These are phyloP conservation scores for Angophora floribunda DNA, from an alignment of 345 rosid species.

Conservation along the genomic window DNA sequence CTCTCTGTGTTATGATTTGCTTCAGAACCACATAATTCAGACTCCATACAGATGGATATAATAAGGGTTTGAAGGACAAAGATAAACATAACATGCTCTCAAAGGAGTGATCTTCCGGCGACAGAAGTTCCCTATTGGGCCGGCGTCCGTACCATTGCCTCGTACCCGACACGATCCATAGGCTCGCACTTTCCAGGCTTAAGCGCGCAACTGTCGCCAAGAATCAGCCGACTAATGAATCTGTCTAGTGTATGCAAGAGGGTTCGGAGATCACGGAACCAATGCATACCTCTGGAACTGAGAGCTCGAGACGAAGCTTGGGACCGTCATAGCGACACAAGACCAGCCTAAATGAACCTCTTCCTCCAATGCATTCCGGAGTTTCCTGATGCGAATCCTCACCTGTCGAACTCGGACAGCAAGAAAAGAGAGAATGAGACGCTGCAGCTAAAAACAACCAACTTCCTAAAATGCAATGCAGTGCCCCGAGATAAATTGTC, in stretches of 20 bases:
- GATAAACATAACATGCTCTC: background rate
- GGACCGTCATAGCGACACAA: conserved; percentile 32
- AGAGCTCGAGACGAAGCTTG: conserved; percentile 47
- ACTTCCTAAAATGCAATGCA: background rate
- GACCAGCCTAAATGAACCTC: conserved; percentile 40
- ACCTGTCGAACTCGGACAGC: background rate
- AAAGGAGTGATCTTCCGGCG: background rate
- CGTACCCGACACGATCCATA: background rate
- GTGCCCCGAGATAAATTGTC: background rate
- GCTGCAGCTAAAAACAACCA: background rate
- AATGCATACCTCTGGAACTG: conserved; percentile 60
- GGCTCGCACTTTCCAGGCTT: too few species aligned
- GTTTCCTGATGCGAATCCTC: background rate
- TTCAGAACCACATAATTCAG: background rate
- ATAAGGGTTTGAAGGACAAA: background rate
- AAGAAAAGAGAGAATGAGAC: background rate
- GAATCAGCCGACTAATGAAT: background rate
- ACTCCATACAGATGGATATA: background rate
- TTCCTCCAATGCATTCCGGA: conserved; percentile 77
- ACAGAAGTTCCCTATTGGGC: background rate
- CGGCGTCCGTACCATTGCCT: background rate
- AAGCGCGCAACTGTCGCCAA: background rate
- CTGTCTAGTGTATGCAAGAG: background rate
- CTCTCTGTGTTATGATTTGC: background rate
- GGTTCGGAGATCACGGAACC: background rate